Conservation (phyloP, 169 alveolate species). For the Plasmodium blacklocki region DNA sequence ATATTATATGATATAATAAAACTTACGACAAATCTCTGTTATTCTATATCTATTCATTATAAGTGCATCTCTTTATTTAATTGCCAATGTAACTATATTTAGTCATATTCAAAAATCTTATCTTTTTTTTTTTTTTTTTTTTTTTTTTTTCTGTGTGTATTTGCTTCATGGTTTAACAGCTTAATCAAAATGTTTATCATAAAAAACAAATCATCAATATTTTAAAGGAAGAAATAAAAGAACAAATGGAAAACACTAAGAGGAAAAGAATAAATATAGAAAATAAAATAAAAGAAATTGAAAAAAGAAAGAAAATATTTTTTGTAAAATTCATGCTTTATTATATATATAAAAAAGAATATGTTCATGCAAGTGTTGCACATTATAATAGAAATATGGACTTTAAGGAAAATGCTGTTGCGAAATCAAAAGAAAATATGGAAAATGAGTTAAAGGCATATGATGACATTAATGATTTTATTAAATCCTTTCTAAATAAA, state of each 20-base stretch:
- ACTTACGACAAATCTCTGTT: neutral
- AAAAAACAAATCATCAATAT: constrained; percentile 61
- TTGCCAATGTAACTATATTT: neutral
- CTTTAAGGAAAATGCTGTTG: constrained; percentile 7
- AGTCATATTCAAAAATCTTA: neutral
- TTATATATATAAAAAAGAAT: constrained; percentile 62
- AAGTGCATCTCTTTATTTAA: no score
- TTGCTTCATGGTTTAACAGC: neutral
- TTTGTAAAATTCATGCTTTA: constrained; percentile 71
- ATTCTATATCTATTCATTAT: no score
- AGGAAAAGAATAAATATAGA: constrained; percentile 19
- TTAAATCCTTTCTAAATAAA: constrained; percentile 38
- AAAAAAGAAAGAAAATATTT: constrained; percentile 56
- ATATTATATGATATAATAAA: neutral
- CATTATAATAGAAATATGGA: constrained; percentile 36
- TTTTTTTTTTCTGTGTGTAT: neutral
- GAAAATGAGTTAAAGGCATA: constrained; percentile 27
- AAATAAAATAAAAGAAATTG: constrained; percentile 37
- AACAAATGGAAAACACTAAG: constrained; percentile 53
- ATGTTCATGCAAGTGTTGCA: constrained; percentile 44
- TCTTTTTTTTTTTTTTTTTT: neutral
- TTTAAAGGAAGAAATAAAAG: constrained; percentile 63
- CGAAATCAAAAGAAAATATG: constrained; percentile 39
- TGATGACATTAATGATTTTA: constrained; percentile 45
- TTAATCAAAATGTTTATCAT: constrained; percentile 67